A percentile compares a stretch with the other conserved stretches of the same genome.
Conservation (phyloP, 768 basidiomycete genomes). For the Lentinula detonsa region DNA sequence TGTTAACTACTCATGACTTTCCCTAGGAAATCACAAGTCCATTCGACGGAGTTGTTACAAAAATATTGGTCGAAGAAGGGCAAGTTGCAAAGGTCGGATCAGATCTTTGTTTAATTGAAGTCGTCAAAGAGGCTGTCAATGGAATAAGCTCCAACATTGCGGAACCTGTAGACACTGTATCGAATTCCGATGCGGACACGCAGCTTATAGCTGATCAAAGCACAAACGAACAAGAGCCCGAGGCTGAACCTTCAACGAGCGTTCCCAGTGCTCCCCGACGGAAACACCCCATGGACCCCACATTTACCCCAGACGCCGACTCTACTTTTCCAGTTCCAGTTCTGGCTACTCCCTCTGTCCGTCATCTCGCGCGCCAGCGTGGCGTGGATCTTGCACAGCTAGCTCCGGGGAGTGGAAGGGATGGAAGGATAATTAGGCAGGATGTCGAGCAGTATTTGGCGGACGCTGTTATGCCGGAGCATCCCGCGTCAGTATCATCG, state of each 20-base stretch:
- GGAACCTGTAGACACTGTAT: conserved; percentile 10
- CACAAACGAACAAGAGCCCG: background rate
- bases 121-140: conserved; percentile 49
- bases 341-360: conserved; percentile 72
- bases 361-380: conserved; percentile 66
- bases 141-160: conserved; percentile 14
- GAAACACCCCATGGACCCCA: conserved; percentile 54
- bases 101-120: conserved; percentile 74
- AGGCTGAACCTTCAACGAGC: background rate
- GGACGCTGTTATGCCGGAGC: conserved; percentile 9
- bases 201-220: no score
- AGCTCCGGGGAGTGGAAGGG: conserved; percentile 65
- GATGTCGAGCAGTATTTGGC: conserved; percentile 65
- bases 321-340: conserved; percentile 30
- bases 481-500: conserved; percentile 6
- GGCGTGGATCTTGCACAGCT: conserved; percentile 54
- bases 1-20: conserved; percentile 83
- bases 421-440: conserved; percentile 66
- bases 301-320: conserved; percentile 10
- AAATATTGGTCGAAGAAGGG: conserved; percentile 73
- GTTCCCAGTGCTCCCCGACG: conserved; percentile 14
- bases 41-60: conserved; percentile 68
- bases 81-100: conserved; percentile 80
- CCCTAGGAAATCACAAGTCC: conserved; percentile 79
- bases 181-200: background rate